A percentile compares a stretch with the other conserved stretches of the same genome.
phyloP scores from a whole-genome alignment of 495 filamentous ascomycete species.

The Darksidea phi region DNA sequence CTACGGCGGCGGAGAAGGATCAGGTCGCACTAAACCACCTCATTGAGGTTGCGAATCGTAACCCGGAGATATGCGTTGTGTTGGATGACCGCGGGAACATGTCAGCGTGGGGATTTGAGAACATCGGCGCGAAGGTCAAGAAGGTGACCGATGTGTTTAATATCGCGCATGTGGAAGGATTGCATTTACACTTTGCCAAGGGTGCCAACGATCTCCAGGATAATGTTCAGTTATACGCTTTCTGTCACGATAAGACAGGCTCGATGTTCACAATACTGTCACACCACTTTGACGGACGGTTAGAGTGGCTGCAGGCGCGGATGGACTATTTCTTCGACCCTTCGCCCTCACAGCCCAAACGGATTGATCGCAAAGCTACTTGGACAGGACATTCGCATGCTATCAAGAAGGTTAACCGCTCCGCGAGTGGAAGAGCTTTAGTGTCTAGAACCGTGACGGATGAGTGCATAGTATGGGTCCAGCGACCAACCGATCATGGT shows the following conservation, averaged over 20 bases:
- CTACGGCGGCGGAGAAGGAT: conserved; percentile 57
- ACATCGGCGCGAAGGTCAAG: conserved; percentile 72
- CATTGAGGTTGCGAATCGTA: conserved; percentile 79
- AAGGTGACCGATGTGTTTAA: conserved; percentile 77
- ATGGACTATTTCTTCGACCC: conserved; percentile 82
- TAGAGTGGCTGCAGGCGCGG: conserved; percentile 76
- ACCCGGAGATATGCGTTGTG: conserved; percentile 83
- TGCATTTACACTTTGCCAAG: conserved; percentile 65
- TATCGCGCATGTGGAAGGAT: conserved; percentile 74
- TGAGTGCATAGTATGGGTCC: conserved; percentile 81
- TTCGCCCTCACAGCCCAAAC: conserved; percentile 56
- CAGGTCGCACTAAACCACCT: conserved; percentile 77
- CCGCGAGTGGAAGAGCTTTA: conserved; percentile 73
- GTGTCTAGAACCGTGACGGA: conserved; percentile 77
- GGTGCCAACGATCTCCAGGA: conserved; percentile 47
- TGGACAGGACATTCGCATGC: conserved; percentile 84
- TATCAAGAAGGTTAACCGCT: conserved; percentile 81
- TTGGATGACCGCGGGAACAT: conserved; percentile 82
- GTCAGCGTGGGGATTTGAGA: conserved; percentile 93
- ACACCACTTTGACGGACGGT: conserved; percentile 82
- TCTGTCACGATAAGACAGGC: conserved; percentile 59
- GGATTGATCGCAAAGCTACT: conserved; percentile 57
- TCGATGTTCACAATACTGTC: conserved; percentile 72
- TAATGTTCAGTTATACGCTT: conserved; percentile 71
- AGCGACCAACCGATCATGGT: conserved; percentile 50